A percentile compares a stretch with the other conserved stretches of the same genome.
Conservation (phyloP, 2,329 filamentous ascomycete genomes). For the Cladosporium austrohemisphaericum region DNA sequence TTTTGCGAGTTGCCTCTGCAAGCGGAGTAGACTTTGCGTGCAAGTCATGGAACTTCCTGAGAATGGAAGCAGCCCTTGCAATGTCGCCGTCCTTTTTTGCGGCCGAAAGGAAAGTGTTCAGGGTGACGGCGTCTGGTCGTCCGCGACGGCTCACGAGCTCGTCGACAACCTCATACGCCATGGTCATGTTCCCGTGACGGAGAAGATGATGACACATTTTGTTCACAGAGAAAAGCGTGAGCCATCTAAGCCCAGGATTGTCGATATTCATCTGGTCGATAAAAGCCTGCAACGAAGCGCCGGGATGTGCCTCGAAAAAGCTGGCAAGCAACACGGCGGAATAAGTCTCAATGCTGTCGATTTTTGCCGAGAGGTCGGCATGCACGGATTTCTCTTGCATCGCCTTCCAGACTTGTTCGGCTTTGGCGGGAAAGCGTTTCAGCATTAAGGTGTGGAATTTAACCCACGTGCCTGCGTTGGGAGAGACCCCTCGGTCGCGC, state of each 20-base stretch:
- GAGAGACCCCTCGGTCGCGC: slow-evolving; percentile 18
- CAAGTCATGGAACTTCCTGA: slow-evolving; percentile 17
- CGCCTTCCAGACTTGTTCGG: slow-evolving; percentile 14
- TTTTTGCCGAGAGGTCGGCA: slow-evolving; percentile 13
- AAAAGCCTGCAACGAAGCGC: slow-evolving; percentile 19
- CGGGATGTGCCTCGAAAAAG: not conserved
- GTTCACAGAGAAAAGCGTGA: slow-evolving; percentile 22
- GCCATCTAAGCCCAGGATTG: slow-evolving; percentile 22
- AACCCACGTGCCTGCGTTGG: slow-evolving; percentile 25
- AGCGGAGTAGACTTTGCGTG: not conserved
- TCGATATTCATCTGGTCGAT: slow-evolving; percentile 10
- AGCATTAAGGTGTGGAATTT: slow-evolving; percentile 24
- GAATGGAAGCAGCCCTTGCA: slow-evolving; percentile 18
- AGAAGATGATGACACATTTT: slow-evolving; percentile 24
- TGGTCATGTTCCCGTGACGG: slow-evolving; percentile 19
- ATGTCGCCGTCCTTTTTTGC: slow-evolving; percentile 18
- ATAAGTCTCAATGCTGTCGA: slow-evolving; percentile 16
- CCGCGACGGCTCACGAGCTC: slow-evolving; percentile 17
- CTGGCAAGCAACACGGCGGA: slow-evolving; percentile 18
- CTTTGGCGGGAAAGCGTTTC: slow-evolving; percentile 14
- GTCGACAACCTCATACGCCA: slow-evolving; percentile 22
- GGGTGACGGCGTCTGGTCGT: slow-evolving; percentile 17
- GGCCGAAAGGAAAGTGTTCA: slow-evolving; percentile 28
- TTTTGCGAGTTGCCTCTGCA: slow-evolving; percentile 12
- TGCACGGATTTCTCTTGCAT: slow-evolving; percentile 28